phyloP scores from a whole-genome alignment of 768 basidiomycete species.

The Harrya chromipes region DNA sequence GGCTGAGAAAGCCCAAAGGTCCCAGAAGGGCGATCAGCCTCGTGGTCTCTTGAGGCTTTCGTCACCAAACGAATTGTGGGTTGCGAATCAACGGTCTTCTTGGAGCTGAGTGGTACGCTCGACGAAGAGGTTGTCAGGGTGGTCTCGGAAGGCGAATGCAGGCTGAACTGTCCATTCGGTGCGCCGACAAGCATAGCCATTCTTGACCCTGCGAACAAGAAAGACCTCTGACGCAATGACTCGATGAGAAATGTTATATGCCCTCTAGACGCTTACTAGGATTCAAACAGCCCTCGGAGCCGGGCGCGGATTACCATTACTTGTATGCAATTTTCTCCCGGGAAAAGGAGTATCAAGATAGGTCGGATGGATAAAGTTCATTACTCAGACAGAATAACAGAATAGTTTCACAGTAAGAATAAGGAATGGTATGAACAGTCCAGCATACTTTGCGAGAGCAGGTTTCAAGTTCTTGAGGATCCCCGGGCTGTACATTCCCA shows the following conservation, averaged over 20 bases:
- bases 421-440: too few relatives aligned
- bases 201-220: constrained; percentile 11
- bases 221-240: constrained; percentile 14
- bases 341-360: too few relatives aligned
- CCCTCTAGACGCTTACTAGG: too few relatives aligned
- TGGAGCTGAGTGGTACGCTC: not conserved
- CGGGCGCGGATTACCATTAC: too few relatives aligned
- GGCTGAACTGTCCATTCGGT: constrained; percentile 7
- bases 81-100: constrained; percentile 10
- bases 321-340: too few relatives aligned
- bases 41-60: constrained; percentile 4
- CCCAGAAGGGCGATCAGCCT: not conserved
- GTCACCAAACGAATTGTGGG: constrained; percentile 27
- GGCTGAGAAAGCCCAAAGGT: constrained; percentile 6
- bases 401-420: too few relatives aligned
- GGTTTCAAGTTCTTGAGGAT: constrained; percentile 11
- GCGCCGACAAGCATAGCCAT: constrained; percentile 4
- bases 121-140: constrained; percentile 19
- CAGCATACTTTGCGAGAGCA: too few relatives aligned
- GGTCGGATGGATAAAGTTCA: too few relatives aligned
- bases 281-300: too few relatives aligned
- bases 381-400: too few relatives aligned
- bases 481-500: constrained; percentile 28
- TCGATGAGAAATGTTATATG: too few relatives aligned
- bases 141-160: constrained; percentile 27